Base-by-base conservation (phyloP, 2,329 filamentous ascomycete genomes). In the Macrophomina tecta region DNA sequence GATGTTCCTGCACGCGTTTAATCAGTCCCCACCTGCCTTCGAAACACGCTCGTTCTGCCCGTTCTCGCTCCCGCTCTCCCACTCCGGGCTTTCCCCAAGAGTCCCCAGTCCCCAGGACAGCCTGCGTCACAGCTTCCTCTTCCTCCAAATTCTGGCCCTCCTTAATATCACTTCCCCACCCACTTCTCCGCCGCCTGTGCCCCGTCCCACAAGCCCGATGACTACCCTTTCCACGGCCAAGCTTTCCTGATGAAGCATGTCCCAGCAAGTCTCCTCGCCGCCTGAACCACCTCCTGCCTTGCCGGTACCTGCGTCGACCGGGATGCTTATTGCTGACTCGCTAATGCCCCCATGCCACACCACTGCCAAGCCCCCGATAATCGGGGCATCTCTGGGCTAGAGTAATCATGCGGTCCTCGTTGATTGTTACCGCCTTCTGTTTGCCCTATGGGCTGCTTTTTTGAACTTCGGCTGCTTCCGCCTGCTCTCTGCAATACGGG, bases 181-280 rank as follows among this genome's bases (percentile, higher is more conserved):
- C 14, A 9, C 51, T 14, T 14, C 51, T 36, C 36, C 36, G 8
- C 18, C 53, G 7, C 5, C 38, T 23, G 16, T 40, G 52, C 52
- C 36, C 18, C n/a, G 12, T 58, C 18, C 36, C 55, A 45, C 56
- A 14, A 38, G 38, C 55, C 14, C 56, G 14, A 16, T 12, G 16
- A 16, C 23, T 28, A 30, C 30, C 40, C 30, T 18, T 34, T 34
- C 36, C 4, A 28, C 56, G 56, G 56, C 30, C 28, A n/a, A 32
- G 40, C 42, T 48, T 61, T n/a, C 56, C 56, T 18, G 40, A 61
- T 46, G 12, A 61, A 61, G 56, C 56, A 61, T 61, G 56, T 45
- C 23, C 45, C 58, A 49, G n/a, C 11, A 6, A 2, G n/a, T 36
- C 38, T 62, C 45, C 58, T 23, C 6, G n/a, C 58, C 56, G 40